Evolutionary conservation across 257 asterid genomes (phyloP).

Genomic region (Solanum peruvianum): DNA sequence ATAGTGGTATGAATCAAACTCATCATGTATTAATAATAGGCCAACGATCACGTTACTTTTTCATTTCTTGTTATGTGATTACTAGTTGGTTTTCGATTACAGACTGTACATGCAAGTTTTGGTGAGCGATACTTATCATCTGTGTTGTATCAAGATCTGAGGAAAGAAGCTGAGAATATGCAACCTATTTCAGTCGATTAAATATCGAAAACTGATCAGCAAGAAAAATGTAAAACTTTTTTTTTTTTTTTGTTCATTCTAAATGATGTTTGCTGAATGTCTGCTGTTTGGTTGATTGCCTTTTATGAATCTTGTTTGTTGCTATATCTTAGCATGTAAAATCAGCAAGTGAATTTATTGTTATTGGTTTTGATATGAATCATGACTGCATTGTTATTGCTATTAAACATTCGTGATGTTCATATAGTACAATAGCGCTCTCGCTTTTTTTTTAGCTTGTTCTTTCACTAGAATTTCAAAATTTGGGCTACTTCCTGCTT

Average conservation of each 20-base stretch:
- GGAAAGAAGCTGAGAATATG: conserved; percentile 85
- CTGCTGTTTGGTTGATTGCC: not conserved
- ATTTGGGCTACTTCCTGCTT: not conserved
- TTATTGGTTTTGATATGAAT: not conserved
- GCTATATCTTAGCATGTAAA: not conserved
- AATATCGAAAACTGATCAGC: not conserved
- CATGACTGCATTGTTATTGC: too few relatives aligned
- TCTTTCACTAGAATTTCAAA: not conserved
- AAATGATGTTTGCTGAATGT: not conserved
- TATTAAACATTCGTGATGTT: too few relatives aligned
- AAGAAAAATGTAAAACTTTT: not conserved
- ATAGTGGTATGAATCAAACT: conserved; percentile 51
- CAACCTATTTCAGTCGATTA: conserved; percentile 88
- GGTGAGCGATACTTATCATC: conserved; percentile 93
- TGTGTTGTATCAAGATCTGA: conserved; percentile 66
- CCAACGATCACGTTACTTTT: not conserved
- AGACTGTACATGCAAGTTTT: conserved; percentile 90
- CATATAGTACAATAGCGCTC: not conserved
- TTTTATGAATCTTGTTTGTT: not conserved
- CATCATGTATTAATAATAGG: not conserved
- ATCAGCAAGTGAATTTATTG: not conserved
- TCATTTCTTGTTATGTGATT: not conserved
- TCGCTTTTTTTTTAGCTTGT: not conserved
- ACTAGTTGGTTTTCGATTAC: not conserved
- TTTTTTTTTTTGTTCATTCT: not conserved